Base-by-base conservation (phyloP, 371 early-diverging fungal species). In the Rhizopus microsporus region DNA sequence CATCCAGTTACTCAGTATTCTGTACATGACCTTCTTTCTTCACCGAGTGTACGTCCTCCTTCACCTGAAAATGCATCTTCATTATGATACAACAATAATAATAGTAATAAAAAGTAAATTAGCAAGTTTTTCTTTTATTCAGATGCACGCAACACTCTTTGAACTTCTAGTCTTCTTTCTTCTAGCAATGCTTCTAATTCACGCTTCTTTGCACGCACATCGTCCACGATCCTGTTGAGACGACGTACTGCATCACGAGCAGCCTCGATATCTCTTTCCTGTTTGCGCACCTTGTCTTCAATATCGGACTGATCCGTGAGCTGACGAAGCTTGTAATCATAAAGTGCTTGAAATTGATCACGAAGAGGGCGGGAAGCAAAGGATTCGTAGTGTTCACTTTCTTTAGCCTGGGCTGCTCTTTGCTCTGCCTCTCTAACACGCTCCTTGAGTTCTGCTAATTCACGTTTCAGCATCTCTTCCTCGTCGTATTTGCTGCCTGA, bases 181-280 rank as follows among this genome's bases (percentile, higher is more conserved):
- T 65, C 65, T 49, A 65, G 46, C 16, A 65, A 62, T 8, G 54
- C 53, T 30, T 79, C 80, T 38, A 79, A 57, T 54, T 77, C 80
- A 29, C 77, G 67, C 42, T 76, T 76, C 60, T 77, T 74, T 42
- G 67, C 62, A 13, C 80, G 62, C 5, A 74, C 75, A 54, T 79
- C 80, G 35, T 76, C 80, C 13, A 73, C 75, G 54, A 75, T 74
- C n/a, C 75, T 48, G 10, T 72, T 69, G 16, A 76, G 53, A 33
- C 76, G 64, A 58, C 80, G 76, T 3, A 76, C 63, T 9, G 76
- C 75, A 54, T 76, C 77, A 42, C 80, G 65, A n/a, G 75, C 80
- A n/a, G 71, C 74, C 23, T 76, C 77, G 56, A 79, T 73, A 52
- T 79, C 80, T n/a, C 77, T 59, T 40, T 76, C 77, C 39, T 79